Evolutionary conservation across 2,329 filamentous ascomycete species (phyloP), one percentile per base, ranked within the genome.

Genomic region (Biscogniauxia marginata): DNA sequence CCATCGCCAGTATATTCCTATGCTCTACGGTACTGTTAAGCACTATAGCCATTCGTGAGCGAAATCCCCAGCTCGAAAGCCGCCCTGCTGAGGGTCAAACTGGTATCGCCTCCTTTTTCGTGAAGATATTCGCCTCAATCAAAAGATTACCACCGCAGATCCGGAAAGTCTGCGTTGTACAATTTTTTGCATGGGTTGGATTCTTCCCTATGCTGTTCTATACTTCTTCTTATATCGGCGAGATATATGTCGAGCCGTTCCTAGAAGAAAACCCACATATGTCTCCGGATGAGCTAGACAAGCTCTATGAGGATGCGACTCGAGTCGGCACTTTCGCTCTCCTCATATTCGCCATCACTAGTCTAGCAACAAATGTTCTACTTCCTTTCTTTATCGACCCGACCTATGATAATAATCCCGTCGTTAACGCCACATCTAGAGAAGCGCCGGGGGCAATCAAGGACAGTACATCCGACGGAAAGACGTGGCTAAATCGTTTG

Each of bases 201-300:
- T 97, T 93, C 85, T 98, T 97, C 67, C 93, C 93, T 1, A 92
- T 96, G 72, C 81, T 98, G 2, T 97, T 96, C 75, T 98, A 98
- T 77, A 91, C 91, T 4, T 96, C 92, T 1, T 96, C 91, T 18
- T 98, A 95, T 72, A 89, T 97, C 64, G 93, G 90, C 59, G 91
- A 96, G 70, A 90, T 98, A 55, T 96, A 96, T 66, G 89, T 91
- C 18, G 88, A 96, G 69, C 91, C 91, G 0, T 89, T 83, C 64
- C 86, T 97, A 51, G 80, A 86, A 62, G 77, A 83, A 51, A 89
- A 96, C 63, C 92, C 91, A 0, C 76, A 93, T 70, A 88, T 96
- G 79, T 83, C 86, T 0, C 82, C 87, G 0, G 80, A 83, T 16
- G 86, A 97, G 65, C 85, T 97, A 57, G 87, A 96, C 67, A 74